Evolutionary conservation across 257 asterid species (phyloP).

Genomic region (Ajuga chamaepitys): DNA sequence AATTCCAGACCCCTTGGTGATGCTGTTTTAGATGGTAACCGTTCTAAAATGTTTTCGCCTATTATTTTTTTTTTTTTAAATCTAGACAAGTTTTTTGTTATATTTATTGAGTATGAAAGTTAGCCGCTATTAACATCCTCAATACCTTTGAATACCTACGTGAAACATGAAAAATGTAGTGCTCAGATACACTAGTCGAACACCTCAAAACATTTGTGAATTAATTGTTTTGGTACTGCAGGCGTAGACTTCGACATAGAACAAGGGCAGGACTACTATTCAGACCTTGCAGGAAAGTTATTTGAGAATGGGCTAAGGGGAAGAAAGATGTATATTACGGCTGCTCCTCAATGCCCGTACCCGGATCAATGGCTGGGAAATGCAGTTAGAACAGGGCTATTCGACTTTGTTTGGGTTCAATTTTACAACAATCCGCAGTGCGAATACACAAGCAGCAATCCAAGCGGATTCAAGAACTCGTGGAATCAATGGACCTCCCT

Average conservation of each 20-base stretch:
- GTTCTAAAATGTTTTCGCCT: too few relatives aligned
- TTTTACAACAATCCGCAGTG: slow-evolving; percentile 12
- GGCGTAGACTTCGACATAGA: slow-evolving; percentile 9
- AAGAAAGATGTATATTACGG: slow-evolving; percentile 6
- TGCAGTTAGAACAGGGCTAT: neutral
- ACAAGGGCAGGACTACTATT: neutral
- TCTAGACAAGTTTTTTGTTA: too few relatives aligned
- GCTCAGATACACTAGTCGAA: too few relatives aligned
- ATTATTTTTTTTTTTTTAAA: too few relatives aligned
- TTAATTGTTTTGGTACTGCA: neutral
- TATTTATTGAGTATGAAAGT: too few relatives aligned
- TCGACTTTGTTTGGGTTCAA: slow-evolving; percentile 20
- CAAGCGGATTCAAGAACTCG: slow-evolving; percentile 7
- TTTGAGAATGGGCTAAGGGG: neutral
- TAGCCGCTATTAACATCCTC: too few relatives aligned
- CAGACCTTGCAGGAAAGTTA: neutral
- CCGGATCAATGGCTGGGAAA: neutral
- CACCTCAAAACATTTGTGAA: too few relatives aligned
- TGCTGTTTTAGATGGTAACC: slow-evolving; percentile 26
- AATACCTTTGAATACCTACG: too few relatives aligned
- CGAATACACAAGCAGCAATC: neutral
- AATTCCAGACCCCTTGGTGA: slow-evolving; percentile 21
- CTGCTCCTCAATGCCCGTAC: slow-evolving; percentile 17
- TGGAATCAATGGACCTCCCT: slow-evolving; percentile 17
- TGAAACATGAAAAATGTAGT: too few relatives aligned